Conservation (phyloP, 2,329 filamentous ascomycete genomes). For the Trichocomaceae sp. region DNA sequence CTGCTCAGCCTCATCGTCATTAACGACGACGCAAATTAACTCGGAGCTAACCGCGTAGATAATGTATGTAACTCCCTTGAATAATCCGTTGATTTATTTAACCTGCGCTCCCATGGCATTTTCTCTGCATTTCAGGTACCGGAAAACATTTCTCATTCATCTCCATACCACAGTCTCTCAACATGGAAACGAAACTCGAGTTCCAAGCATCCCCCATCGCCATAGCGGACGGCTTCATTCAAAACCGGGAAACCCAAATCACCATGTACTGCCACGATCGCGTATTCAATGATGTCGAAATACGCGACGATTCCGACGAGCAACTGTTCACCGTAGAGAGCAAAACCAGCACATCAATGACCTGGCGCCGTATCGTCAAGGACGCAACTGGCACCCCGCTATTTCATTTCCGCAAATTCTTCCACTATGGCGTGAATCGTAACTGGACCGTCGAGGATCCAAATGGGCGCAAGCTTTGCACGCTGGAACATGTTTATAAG, state of each 20-base stretch:
- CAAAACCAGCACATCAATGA: not conserved
- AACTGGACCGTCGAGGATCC: not conserved
- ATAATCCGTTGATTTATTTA: no score
- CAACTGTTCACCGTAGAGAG: constrained; percentile 1
- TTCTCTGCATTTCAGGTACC: no score
- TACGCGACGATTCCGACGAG: constrained; percentile 4
- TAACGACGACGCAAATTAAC: not conserved
- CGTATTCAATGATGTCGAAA: constrained; percentile 4
- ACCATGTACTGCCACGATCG: constrained; percentile 2
- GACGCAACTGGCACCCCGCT: constrained; percentile 6
- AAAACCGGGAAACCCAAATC: not conserved
- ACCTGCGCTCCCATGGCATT: not conserved
- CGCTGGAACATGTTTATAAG: not conserved
- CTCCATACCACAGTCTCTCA: not conserved
- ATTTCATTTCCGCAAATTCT: constrained; percentile 1
- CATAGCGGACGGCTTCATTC: constrained; percentile 4
- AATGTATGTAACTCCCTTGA: no score
- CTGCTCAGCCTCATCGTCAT: not conserved
- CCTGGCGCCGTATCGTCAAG: constrained; percentile 5
- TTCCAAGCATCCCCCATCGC: not conserved
- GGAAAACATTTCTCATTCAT: not conserved
- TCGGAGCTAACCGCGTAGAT: no score
- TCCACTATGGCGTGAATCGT: not conserved
- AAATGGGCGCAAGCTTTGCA: not conserved
- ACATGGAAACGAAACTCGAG: not conserved